These are phyloP conservation scores for Albizia julibrissin DNA, from an alignment of 306 rosid species.

Conservation along the genomic window DNA sequence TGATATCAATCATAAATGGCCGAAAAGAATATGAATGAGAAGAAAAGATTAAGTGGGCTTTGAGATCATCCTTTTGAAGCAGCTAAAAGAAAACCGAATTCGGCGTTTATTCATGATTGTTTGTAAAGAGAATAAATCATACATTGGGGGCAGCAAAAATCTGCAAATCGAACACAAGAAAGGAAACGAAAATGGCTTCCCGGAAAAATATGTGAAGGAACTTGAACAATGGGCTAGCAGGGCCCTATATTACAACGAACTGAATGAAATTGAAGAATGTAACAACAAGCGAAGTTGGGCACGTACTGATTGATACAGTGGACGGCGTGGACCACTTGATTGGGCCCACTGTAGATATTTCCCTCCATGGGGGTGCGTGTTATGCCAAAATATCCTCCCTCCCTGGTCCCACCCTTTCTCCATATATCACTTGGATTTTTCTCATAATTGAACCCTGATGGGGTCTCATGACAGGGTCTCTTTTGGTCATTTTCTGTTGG, in stretches of 20 bases:
- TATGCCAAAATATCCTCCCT: conserved; percentile 19
- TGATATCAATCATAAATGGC: not conserved
- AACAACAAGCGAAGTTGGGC: conserved; percentile 25
- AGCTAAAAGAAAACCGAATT: not conserved
- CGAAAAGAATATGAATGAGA: not conserved
- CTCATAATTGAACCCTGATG: not conserved
- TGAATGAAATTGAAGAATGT: conserved; percentile 27
- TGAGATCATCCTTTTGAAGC: not conserved
- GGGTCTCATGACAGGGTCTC: not conserved
- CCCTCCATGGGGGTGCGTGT: not conserved
- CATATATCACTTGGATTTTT: conserved; percentile 2
- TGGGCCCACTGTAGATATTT: not conserved
- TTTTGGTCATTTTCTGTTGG: conserved; percentile 27
- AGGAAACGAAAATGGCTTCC: not conserved
- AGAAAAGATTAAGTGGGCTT: not conserved
- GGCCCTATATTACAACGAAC: not conserved
- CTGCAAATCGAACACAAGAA: not conserved
- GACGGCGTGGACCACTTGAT: not conserved
- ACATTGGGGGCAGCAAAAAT: not conserved
- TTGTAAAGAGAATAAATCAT: not conserved
- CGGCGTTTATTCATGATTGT: not conserved
- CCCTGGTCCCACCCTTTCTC: not conserved
- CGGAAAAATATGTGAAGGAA: not conserved
- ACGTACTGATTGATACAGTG: conserved; percentile 15
- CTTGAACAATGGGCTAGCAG: not conserved